Evolutionary conservation across 2,329 filamentous ascomycete genomes (phyloP), one percentile per base, ranked within the genome.

Genomic region (Metarhizium anisopliae): DNA sequence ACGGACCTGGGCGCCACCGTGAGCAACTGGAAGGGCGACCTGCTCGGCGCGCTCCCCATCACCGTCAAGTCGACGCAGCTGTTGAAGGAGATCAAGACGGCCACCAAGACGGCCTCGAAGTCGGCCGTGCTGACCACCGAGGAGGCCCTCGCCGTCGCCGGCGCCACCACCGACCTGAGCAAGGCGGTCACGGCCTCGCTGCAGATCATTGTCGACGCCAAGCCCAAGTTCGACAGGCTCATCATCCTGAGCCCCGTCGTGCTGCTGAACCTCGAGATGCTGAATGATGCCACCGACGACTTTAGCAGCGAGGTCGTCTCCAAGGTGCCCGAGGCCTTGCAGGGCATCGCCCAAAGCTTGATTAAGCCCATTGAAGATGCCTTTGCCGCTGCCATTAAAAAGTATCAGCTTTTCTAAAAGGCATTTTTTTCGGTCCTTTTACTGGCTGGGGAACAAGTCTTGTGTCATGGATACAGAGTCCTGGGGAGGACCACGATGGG

Each of bases 151-250:
- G 62, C 62, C 47, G 69, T 78, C 6, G 74, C 72, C 55, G 53
- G 59, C 18, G 67, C 71, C 3, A 72, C 74, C 5, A 55, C 60
- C 3, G 59, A 65, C 7, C 69, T 79, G 30, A 65, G 68, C 49
- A 54, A 50, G 11, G 63, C 64, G n/a, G 72, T 77, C 58, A 69
- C 74, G 59, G 54, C 60, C 36, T 72, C 72, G 4, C 66, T 77
- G 35, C 59, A 63, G 7, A 66, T 66, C n/a, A 62, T 78, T 25
- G 65, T 76, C 56, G 61, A 56, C 11, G 62, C 68, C 32, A 76
- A 77, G 64, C 67, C 64, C 20, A 73, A 75, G 58, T 80, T 79
- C 56, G 71, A 77, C 59, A 64, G 65, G 43, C 62, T 77, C 6
- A 53, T 75, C 1, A 59, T 79, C 40, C 68, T 78, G 30, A 69